phyloP scores from a whole-genome alignment of 116 monocot species.

The Iris pallida region DNA sequence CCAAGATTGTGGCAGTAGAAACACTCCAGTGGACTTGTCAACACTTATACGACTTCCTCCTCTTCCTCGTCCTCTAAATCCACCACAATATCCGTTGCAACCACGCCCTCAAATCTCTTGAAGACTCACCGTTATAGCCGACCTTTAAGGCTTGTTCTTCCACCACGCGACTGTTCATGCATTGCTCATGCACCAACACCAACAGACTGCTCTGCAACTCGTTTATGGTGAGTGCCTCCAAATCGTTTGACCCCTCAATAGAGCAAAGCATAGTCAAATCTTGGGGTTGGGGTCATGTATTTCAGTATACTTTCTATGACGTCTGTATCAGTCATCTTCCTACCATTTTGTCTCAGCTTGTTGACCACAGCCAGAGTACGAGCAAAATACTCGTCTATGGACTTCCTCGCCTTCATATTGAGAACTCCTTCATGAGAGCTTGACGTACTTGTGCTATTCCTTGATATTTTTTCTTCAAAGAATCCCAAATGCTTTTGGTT shows the following conservation, averaged over 20 bases:
- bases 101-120: too few species aligned
- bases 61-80: background rate
- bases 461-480: slow-evolving; percentile 11
- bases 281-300: background rate
- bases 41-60: background rate
- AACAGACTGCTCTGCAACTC: background rate
- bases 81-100: background rate
- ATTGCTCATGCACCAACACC: background rate
- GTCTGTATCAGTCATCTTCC: background rate
- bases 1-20: too few species aligned
- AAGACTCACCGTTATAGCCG: background rate
- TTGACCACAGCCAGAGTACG: background rate
- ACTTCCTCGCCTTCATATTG: background rate
- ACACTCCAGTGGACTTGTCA: too few species aligned
- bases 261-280: slow-evolving; percentile 4
- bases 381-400: too few species aligned
- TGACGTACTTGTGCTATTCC: background rate
- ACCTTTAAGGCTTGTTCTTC: background rate
- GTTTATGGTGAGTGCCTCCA: background rate
- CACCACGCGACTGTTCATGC: background rate
- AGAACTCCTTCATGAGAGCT: background rate
- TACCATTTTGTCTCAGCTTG: background rate
- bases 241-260: slow-evolving; percentile 1
- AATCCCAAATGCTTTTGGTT: slow-evolving; percentile 5
- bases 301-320: background rate